Percentiles rank a stretch among this genome's conserved stretches.
These are phyloP conservation scores for Fusarium sulawesiense DNA, from an alignment of 2,329 filamentous ascomycete species.

Conservation along the genomic window DNA sequence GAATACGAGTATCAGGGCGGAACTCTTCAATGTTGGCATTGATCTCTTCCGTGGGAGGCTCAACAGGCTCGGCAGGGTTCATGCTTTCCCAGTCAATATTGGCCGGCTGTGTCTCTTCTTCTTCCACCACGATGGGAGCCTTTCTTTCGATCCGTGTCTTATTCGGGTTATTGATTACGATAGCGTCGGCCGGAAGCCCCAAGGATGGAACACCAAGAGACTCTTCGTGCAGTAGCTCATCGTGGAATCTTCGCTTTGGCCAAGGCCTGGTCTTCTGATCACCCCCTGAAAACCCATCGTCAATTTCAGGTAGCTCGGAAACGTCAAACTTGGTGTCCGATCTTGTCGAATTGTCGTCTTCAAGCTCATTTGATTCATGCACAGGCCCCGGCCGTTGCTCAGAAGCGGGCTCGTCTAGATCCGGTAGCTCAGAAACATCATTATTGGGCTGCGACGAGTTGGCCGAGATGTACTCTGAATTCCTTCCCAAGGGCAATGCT, in stretches of 20 bases:
- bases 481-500: not conserved
- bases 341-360: not conserved
- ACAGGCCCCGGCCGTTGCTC: not conserved
- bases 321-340: not conserved
- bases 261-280: not conserved
- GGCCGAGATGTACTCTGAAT: not conserved
- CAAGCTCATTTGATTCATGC: constrained; percentile 1
- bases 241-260: constrained; percentile 27
- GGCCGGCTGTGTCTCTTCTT: constrained; percentile 16
- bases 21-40: constrained; percentile 61
- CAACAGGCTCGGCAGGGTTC: constrained; percentile 43
- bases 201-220: constrained; percentile 50
- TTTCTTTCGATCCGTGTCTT: constrained; percentile 40
- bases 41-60: constrained; percentile 51
- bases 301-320: constrained; percentile 12
- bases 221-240: constrained; percentile 47
- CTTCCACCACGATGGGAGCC: constrained; percentile 29
- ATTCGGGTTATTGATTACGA: constrained; percentile 59
- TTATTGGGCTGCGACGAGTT: not conserved
- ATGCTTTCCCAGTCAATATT: constrained; percentile 50
- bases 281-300: not conserved
- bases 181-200: constrained; percentile 55
- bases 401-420: not conserved
- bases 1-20: constrained; percentile 55
- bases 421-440: not conserved